Conservation (phyloP, 2,329 filamentous ascomycete species). For the Tolypocladium nubicola region DNA sequence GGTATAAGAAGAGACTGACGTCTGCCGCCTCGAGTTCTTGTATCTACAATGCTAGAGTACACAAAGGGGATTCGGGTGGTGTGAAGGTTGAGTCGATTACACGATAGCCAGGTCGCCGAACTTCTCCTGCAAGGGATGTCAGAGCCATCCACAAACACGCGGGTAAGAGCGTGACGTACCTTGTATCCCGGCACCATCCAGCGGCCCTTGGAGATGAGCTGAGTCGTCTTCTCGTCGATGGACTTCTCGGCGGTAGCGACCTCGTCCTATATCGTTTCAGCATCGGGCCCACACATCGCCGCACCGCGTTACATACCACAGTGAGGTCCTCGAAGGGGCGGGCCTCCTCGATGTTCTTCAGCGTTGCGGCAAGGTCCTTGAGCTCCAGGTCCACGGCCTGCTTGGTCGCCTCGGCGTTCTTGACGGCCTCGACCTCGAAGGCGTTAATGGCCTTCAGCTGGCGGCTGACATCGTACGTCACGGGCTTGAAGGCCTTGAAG, state of each 20-base stretch:
- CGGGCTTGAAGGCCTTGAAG: constrained; percentile 83
- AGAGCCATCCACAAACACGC: constrained; percentile 20
- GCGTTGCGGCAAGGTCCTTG: constrained; percentile 83
- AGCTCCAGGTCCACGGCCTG: constrained; percentile 90
- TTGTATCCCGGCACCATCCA: constrained; percentile 99
- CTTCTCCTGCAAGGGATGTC: constrained; percentile 66
- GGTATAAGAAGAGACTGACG: constrained; percentile 21
- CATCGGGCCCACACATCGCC: neutral
- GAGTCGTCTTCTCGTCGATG: constrained; percentile 91
- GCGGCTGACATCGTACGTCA: constrained; percentile 81
- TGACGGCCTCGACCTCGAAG: constrained; percentile 92
- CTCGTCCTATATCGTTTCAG: constrained; percentile 59
- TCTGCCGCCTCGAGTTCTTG: constrained; percentile 26
- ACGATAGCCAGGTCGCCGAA: constrained; percentile 94
- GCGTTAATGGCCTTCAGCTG: constrained; percentile 98
- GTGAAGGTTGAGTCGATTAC: constrained; percentile 46
- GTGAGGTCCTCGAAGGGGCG: constrained; percentile 95
- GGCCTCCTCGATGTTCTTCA: constrained; percentile 95
- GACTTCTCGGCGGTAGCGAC: constrained; percentile 88
- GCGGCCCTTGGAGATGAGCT: constrained; percentile 94
- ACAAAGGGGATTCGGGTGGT: constrained; percentile 39
- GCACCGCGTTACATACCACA: constrained; percentile 58
- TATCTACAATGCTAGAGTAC: constrained; percentile 66
- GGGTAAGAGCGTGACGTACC: constrained; percentile 43
- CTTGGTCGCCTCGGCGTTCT: constrained; percentile 97